phyloP scores from a whole-genome alignment of 352 stramenopile genomes.

The Globisporangium nodosum region DNA sequence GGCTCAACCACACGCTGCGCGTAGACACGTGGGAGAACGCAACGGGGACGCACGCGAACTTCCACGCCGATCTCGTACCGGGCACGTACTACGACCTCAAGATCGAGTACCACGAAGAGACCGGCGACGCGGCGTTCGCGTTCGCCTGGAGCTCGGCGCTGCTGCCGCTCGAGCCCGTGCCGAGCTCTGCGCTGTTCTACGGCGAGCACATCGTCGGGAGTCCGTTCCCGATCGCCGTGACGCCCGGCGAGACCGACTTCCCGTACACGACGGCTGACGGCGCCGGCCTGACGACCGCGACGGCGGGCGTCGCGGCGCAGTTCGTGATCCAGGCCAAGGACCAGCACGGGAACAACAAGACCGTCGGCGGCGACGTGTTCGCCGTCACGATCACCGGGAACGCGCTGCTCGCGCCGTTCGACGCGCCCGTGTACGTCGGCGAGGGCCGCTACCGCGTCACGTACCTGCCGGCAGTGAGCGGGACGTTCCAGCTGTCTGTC shows the following conservation, averaged over 20 bases:
- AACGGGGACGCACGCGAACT: conserved; percentile 53
- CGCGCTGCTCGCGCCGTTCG: conserved; percentile 47
- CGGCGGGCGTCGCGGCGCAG: conserved; percentile 76
- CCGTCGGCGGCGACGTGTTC: conserved; percentile 67
- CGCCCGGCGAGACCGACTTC: conserved; percentile 93
- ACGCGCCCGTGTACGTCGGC: conserved; percentile 83
- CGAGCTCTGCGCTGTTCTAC: conserved; percentile 75
- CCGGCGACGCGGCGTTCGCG: conserved; percentile 77
- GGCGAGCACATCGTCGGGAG: conserved; percentile 91
- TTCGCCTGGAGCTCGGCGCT: conserved; percentile 93
- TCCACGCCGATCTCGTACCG: conserved; percentile 52
- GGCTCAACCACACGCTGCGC: conserved; percentile 89
- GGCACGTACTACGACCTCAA: conserved; percentile 91
- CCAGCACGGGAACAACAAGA: conserved; percentile 90
- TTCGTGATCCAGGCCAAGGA: conserved; percentile 95
- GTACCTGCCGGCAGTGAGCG: conserved; percentile 84
- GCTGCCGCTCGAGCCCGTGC: conserved; percentile 79
- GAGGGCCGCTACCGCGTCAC: conserved; percentile 88
- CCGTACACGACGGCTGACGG: conserved; percentile 92
- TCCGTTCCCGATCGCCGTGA: conserved; percentile 87
- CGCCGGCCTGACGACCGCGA: conserved; percentile 58
- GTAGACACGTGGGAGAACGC: conserved; percentile 88
- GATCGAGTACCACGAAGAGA: conserved; percentile 94
- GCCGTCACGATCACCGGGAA: conserved; percentile 54
- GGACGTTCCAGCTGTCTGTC: conserved; percentile 88